Conservation (phyloP, 345 rosid genomes). For the Aethionema arabicum region DNA sequence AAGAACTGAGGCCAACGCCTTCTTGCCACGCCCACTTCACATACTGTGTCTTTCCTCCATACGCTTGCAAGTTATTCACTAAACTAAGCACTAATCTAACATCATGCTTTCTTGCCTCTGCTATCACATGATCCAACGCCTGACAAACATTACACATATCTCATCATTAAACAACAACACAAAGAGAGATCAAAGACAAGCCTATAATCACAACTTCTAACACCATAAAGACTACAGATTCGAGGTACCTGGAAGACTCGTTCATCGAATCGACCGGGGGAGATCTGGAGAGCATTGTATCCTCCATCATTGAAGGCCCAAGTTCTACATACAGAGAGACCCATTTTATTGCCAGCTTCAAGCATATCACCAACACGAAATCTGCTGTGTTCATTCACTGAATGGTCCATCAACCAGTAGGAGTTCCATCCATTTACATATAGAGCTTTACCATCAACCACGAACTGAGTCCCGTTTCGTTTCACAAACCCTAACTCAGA, state of each 20-base stretch:
- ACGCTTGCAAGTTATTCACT: conserved; percentile 76
- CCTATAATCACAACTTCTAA: neutral
- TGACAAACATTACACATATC: conserved; percentile 38
- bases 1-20: conserved; percentile 75
- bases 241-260: conserved; percentile 62
- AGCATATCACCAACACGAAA: conserved; percentile 59
- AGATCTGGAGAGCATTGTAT: conserved; percentile 79
- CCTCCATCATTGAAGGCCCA: conserved; percentile 94
- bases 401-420: conserved; percentile 84
- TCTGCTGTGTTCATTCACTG: conserved; percentile 56
- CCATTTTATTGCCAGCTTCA: conserved; percentile 70
- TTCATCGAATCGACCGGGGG: conserved; percentile 77
- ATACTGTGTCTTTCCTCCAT: conserved; percentile 84
- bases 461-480: conserved; percentile 65
- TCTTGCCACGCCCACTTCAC: conserved; percentile 96
- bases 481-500: conserved; percentile 56
- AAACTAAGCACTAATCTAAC: conserved; percentile 67
- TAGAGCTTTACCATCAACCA: conserved; percentile 50
- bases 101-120: conserved; percentile 64
- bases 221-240: neutral
- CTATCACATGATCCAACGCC: conserved; percentile 84
- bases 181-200: conserved; percentile 1
- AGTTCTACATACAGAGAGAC: conserved; percentile 78
- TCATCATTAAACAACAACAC: neutral
- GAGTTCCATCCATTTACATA: conserved; percentile 89